A percentile compares a stretch with the other conserved stretches of the same genome.
Evolutionary conservation across 23 red algal genomes (phyloP).

Genomic region (Pyropia yezoensis): DNA sequence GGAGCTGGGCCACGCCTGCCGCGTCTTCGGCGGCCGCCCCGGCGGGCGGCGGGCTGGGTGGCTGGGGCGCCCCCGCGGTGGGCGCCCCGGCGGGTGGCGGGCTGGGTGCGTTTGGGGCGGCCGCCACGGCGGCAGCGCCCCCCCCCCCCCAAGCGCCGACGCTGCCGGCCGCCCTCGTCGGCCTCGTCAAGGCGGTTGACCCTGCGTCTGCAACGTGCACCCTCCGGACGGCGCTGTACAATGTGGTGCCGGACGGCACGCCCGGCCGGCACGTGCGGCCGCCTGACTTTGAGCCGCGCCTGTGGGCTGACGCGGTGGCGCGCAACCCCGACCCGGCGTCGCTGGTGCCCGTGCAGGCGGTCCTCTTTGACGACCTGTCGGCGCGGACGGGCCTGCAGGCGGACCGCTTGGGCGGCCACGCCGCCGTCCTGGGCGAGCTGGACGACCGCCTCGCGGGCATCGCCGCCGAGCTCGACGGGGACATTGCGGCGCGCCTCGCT

Average conservation of each 20-base stretch:
- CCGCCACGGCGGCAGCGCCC: too few species aligned
- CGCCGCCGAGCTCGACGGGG: slow-evolving; percentile 24
- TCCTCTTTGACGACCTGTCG: slow-evolving; percentile 69
- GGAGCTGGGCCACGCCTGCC: too few species aligned
- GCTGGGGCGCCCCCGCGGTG: too few species aligned
- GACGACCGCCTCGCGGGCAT: slow-evolving; percentile 26
- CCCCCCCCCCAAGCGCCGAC: too few species aligned
- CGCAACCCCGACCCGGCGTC: slow-evolving; percentile 61
- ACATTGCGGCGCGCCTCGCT: slow-evolving; percentile 39
- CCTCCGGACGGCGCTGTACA: slow-evolving; percentile 55
- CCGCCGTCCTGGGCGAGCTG: slow-evolving; percentile 19
- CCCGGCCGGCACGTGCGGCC: slow-evolving; percentile 28
- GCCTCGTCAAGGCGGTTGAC: slow-evolving; percentile 34
- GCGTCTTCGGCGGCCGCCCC: too few species aligned
- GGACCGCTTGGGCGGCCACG: slow-evolving; percentile 39
- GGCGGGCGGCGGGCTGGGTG: too few species aligned
- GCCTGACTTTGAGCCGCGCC: slow-evolving; percentile 23
- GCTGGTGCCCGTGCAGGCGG: slow-evolving; percentile 67
- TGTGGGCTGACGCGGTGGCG: slow-evolving; percentile 41
- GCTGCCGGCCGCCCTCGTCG: slow-evolving; percentile 24
- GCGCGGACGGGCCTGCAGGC: slow-evolving; percentile 27
- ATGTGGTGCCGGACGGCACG: slow-evolving; percentile 19
- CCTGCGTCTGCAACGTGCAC: slow-evolving; percentile 22
- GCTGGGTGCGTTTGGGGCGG: too few species aligned
- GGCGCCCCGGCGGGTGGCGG: too few species aligned